Evolutionary conservation across 2,329 filamentous ascomycete genomes (phyloP).

Genomic region (Dothideomycetes sp.): DNA sequence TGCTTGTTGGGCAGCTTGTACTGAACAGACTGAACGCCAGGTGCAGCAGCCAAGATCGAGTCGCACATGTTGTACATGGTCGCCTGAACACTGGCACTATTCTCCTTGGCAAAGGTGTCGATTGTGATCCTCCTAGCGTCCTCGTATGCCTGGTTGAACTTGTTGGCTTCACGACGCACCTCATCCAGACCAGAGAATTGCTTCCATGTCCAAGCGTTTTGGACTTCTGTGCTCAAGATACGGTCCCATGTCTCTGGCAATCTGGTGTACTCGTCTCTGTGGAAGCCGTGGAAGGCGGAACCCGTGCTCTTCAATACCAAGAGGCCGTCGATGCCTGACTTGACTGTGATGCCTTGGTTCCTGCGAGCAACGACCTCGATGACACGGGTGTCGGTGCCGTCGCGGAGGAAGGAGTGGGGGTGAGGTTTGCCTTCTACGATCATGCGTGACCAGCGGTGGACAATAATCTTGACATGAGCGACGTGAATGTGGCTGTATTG

Average conservation of each 20-base stretch:
- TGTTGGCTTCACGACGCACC: constrained; percentile 52
- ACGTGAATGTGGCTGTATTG: constrained; percentile 80
- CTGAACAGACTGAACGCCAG: constrained; percentile 61
- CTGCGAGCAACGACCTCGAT: constrained; percentile 64
- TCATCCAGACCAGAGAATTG: constrained; percentile 56
- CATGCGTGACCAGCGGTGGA: constrained; percentile 89
- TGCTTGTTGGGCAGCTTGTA: constrained; percentile 96
- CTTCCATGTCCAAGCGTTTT: constrained; percentile 79
- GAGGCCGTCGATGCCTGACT: constrained; percentile 69
- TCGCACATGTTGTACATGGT: constrained; percentile 99
- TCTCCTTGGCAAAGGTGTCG: constrained; percentile 79
- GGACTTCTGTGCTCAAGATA: constrained; percentile 88
- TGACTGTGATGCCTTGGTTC: constrained; percentile 61
- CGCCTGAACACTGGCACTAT: constrained; percentile 86
- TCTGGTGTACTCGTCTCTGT: constrained; percentile 87
- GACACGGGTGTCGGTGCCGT: constrained; percentile 77
- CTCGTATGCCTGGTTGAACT: constrained; percentile 73
- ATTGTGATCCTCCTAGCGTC: constrained; percentile 77
- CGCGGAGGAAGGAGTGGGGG: constrained; percentile 88
- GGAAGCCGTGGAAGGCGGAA: constrained; percentile 89
- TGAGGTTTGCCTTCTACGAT: constrained; percentile 78
- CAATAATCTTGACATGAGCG: constrained; percentile 71
- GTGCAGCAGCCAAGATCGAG: constrained; percentile 67
- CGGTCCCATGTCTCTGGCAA: constrained; percentile 88
- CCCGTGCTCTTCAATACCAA: constrained; percentile 94